A percentile compares a stretch with the other conserved stretches of the same genome.
These are phyloP conservation scores for Coniochaeta ligniaria DNA, from an alignment of 2,329 filamentous ascomycete genomes.

Conservation along the genomic window DNA sequence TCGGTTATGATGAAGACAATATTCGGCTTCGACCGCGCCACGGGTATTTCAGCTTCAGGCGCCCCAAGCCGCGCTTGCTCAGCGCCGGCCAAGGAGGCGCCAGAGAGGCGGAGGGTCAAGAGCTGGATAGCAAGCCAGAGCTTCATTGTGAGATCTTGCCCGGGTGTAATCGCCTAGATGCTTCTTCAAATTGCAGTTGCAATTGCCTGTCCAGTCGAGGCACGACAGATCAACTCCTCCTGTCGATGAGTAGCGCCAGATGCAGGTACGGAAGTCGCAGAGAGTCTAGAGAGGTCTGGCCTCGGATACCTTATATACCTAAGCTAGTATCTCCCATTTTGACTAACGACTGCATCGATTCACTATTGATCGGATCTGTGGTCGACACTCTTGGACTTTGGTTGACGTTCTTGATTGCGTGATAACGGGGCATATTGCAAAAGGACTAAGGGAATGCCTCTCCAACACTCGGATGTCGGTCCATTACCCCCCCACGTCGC, in stretches of 20 bases:
- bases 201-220: neutral
- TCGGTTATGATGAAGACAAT: constrained; percentile 59
- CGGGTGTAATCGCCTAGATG: neutral
- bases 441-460: neutral
- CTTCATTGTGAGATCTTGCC: neutral
- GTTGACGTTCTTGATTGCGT: neutral
- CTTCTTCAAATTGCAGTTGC: neutral
- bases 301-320: neutral
- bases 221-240: neutral
- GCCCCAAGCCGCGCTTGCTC: neutral
- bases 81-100: neutral
- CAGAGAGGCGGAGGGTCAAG: neutral
- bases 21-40: constrained; percentile 29
- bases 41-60: neutral
- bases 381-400: neutral
- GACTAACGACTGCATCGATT: neutral
- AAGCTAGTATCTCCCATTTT: neutral
- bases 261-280: neutral
- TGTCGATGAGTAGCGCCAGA: neutral
- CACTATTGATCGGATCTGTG: neutral
- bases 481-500: neutral
- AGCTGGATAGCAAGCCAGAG: neutral
- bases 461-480: neutral
- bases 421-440: neutral
- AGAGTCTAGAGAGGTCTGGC: too few species aligned